Percentiles rank a stretch among this genome's conserved stretches.
These are phyloP conservation scores for Thelonectria rubi DNA, from an alignment of 2,329 filamentous ascomycete species.

Conservation along the genomic window DNA sequence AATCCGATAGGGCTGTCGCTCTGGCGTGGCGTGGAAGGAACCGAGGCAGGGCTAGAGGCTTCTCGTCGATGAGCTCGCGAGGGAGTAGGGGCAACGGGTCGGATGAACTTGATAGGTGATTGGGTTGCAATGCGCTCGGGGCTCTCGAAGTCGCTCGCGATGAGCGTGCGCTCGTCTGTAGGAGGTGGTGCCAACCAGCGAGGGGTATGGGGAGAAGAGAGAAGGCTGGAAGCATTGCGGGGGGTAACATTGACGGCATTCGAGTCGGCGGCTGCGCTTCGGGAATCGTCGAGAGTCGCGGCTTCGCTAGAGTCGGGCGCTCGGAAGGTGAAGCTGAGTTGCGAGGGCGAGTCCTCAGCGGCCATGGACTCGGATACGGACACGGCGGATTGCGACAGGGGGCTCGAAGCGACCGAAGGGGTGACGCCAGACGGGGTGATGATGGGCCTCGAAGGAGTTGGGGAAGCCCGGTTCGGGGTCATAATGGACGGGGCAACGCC, in stretches of 20 bases:
- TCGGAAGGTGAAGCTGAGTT: conserved; percentile 32
- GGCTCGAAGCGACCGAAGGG: conserved; percentile 25
- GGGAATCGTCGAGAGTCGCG: not conserved
- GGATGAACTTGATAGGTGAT: conserved; percentile 35
- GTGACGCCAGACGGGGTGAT: not conserved
- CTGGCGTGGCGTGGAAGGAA: conserved; percentile 25
- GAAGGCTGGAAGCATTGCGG: too few species aligned
- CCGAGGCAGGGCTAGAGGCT: conserved; percentile 36
- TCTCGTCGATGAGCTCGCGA: conserved; percentile 39
- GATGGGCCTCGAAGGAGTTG: too few species aligned
- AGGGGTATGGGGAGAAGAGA: too few species aligned
- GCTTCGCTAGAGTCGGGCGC: not conserved
- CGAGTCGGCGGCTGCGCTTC: not conserved
- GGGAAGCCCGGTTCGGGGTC: too few species aligned
- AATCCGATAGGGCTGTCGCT: conserved; percentile 34
- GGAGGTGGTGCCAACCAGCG: conserved; percentile 19
- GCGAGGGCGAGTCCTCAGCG: conserved; percentile 26
- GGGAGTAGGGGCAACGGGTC: conserved; percentile 45
- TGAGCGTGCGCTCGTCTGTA: conserved; percentile 29
- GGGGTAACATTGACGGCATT: not conserved
- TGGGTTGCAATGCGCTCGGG: conserved; percentile 20
- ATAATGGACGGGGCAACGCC: too few species aligned
- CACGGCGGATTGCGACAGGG: conserved; percentile 19
- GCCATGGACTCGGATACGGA: conserved; percentile 6
- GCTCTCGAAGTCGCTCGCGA: conserved; percentile 14